Evolutionary conservation across 306 rosid genomes (phyloP), one percentile per base, ranked within the genome.

Genomic region (Inga leiocalycina): DNA sequence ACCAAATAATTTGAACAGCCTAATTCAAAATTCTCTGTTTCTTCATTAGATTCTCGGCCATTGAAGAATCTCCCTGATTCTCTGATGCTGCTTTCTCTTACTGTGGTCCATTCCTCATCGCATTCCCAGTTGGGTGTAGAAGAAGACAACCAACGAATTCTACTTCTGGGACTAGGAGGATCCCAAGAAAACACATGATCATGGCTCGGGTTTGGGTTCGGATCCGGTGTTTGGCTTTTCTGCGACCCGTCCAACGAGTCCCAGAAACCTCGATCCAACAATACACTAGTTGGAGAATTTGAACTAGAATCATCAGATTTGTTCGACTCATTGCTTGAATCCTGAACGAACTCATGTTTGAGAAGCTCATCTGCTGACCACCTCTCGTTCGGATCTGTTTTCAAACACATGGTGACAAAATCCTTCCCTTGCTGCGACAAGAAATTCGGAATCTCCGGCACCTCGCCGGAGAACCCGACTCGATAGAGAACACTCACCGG

Each of bases 291-390:
- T 15, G 98, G 99, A 17, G 95, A 90, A 64, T 77, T 89, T 71
- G 79, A 82, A n/a, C 71, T 6, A 34, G 56, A 74, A 14, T 24
- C 0, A 72, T 13, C 72, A 34, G 51, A 66, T 71, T 75, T 89
- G 79, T 84, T 78, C 19, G 66, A 27, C 6, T 7, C 44, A 56
- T 5, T 73, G 2, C 45, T 48, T 56, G 67, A 20, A 37, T 87
- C 88, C 39, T 75, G 77, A 37, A 93, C 81, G 86, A 96, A 96
- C 1, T 65, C 87, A 67, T 93, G 99, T 49, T 87, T 76, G 2
- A 93, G 90, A 86, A 92, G 98, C 71, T 96, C 91, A 41, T 70
- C 10, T 14, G 81, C 92, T 10, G 97, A 81, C 97, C 94, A 92
- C 85, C 99, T 90, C 74, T 92, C 92, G 17, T 45, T 44, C 1